Evolutionary conservation across 2,329 filamentous ascomycete genomes (phyloP), one percentile per base, ranked within the genome.

Genomic region (Elsinoe perseae): DNA sequence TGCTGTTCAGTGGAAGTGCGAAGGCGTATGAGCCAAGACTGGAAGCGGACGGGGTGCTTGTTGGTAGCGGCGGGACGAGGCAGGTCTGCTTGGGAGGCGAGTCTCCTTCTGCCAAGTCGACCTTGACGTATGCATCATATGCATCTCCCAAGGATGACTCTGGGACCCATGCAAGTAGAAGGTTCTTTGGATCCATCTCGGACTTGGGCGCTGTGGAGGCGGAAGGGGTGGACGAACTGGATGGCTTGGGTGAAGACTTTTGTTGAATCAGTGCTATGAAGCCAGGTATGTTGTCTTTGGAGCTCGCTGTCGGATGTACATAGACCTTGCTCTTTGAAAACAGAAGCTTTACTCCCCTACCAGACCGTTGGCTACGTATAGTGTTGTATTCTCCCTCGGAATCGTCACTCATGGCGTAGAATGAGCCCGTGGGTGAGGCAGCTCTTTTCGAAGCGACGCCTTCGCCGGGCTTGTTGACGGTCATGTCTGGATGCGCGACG

Each of bases 261-360:
- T 98, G 92, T 70, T 98, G 89, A 12, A 98, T 78, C 2, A 98
- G 79, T 16, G 93, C 92, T 63, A 98, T 85, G 69, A 93, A 98
- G 44, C 93, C 93, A 3, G 89, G 77, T 56, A 98, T 95, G 63
- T 98, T 98, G 75, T 98, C 93, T 74, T 91, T 95, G 57, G 91
- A 81, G 0, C 89, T 95, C 0, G 92, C 87, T 0, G 90, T 90
- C 1, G 93, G 93, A 70, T 98, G 93, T 42, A 98, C 85, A 69
- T 97, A 98, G 69, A 98, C 93, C 80, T 97, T 98, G 85, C 90
- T 96, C 75, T 98, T 98, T 18, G 90, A 92, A 66, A 87, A 96
- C 12, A 98, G 77, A 28, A 98, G 77, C 73, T 97, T 98, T 44
- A 98, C 93, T 1, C 92, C 93, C 62, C 82, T 82, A 0, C 87